Conservation (phyloP, 2,329 filamentous ascomycete species). For the Coleophoma cylindrospora region DNA sequence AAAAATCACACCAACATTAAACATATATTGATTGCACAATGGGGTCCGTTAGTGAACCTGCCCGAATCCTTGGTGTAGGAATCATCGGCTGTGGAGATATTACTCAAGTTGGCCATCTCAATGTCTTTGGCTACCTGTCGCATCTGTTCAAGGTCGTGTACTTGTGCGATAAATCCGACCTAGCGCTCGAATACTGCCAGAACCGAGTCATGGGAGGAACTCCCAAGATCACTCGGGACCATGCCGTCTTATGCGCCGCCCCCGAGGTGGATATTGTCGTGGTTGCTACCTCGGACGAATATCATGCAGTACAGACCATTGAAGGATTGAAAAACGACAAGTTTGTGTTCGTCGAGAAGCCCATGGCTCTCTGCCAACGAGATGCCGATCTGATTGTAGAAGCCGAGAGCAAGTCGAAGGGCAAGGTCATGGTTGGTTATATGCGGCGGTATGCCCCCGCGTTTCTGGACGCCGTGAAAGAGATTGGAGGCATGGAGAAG, state of each 20-base stretch:
- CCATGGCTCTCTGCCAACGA: slow-evolving; percentile 41
- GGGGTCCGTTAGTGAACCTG: not conserved
- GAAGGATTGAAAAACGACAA: slow-evolving; percentile 47
- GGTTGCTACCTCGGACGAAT: slow-evolving; percentile 46
- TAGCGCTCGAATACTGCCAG: slow-evolving; percentile 32
- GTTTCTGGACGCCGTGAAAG: slow-evolving; percentile 47
- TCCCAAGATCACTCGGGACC: slow-evolving; percentile 36
- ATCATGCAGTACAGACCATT: slow-evolving; percentile 44
- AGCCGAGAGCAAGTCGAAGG: slow-evolving; percentile 36
- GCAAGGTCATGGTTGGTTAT: slow-evolving; percentile 52
- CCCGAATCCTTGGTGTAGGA: slow-evolving; percentile 9
- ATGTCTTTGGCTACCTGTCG: slow-evolving; percentile 33
- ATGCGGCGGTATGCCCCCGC: slow-evolving; percentile 54
- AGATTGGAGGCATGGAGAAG: slow-evolving; percentile 43
- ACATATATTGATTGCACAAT: not conserved
- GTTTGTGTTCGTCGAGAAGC: slow-evolving; percentile 54
- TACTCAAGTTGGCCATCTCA: slow-evolving; percentile 33
- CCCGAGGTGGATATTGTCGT: slow-evolving; percentile 46
- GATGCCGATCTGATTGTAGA: slow-evolving; percentile 40
- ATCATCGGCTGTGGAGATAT: slow-evolving; percentile 23
- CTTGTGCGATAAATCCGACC: slow-evolving; percentile 41
- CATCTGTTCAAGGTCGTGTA: slow-evolving; percentile 24
- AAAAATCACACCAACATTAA: not conserved
- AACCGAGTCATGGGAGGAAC: slow-evolving; percentile 42
- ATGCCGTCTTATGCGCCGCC: slow-evolving; percentile 36